Evolutionary conservation across 345 rosid species (phyloP), one percentile per base, ranked within the genome.

Genomic region (Camelina sativa): DNA sequence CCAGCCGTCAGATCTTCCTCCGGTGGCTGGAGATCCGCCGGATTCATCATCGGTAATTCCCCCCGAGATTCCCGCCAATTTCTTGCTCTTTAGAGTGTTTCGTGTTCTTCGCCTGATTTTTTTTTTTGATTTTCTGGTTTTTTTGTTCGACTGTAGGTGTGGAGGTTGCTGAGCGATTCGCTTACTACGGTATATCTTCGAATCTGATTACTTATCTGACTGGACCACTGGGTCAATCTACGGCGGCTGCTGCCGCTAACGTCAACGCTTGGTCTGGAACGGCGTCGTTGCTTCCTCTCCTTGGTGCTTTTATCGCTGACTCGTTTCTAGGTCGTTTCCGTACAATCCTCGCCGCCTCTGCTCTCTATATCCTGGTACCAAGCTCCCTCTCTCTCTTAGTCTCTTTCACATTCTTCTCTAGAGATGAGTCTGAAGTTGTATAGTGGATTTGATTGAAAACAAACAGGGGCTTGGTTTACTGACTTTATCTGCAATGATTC

Each of bases 401-500:
- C 55, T 32, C 32, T 13, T 13, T 38, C 23, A 43, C 48, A 23
- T 23, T 13, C 16, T 43, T 43, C 48, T 41, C 22, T 53, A 55
- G 67, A 60, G 43, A 41, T 48, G 58, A 53, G 7, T 10, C 65
- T 78, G 71, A 75, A 23, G 67, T 37, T 43, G 23, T 53, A n/a
- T 65, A 41, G 62, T 47, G 73, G 3, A 28, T 60, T 70, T 79
- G 65, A 57, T 81, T 5, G 80, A 47, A 37, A 28, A 28, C 30
- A 47, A 34, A 66, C 83, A 86, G 90, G 93, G 90, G 32, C 87
- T 86, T 56, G 76, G 79, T 50, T 62, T 85, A 79, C 44, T 93
- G 76, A 89, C 94, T 9, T 56, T 88, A 13, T 91, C 96, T 11
- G 94, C 96, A 7, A 62, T 84, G 44, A 62, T 88, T 69, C 84